These are phyloP conservation scores for Microcos paniculata DNA, from an alignment of 345 rosid genomes.

Conservation along the genomic window DNA sequence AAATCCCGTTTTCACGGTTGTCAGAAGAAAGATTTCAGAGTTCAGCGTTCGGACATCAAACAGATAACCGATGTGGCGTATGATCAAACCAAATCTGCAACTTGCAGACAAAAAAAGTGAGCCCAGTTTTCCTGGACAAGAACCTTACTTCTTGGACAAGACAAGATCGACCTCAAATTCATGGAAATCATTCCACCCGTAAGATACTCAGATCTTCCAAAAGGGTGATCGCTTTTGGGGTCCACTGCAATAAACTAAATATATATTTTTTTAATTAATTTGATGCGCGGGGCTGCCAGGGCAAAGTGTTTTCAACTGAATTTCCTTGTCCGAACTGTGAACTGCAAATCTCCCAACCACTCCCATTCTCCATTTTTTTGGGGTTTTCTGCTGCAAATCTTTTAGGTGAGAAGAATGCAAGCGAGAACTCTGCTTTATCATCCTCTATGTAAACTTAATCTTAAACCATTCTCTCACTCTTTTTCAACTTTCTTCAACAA, in stretches of 20 bases:
- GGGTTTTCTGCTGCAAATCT: background rate
- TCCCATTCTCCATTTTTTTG: no score
- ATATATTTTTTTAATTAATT: background rate
- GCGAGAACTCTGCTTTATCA: constrained; percentile 35
- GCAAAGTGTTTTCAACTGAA: background rate
- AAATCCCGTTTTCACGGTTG: no score
- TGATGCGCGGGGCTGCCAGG: background rate
- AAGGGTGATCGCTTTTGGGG: background rate
- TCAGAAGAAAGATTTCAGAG: no score
- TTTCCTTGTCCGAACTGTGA: background rate
- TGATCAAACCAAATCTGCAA: no score
- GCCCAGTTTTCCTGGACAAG: background rate
- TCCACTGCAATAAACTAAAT: background rate
- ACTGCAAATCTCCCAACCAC: background rate
- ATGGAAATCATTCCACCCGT: background rate
- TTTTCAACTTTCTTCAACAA: constrained; percentile 18
- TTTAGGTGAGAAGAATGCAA: constrained; percentile 29
- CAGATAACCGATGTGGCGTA: no score
- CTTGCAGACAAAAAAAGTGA: no score
- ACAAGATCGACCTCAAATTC: background rate
- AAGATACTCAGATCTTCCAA: background rate
- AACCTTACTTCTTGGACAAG: no score
- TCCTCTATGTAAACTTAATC: constrained; percentile 25
- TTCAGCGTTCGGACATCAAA: no score
- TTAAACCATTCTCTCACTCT: constrained; percentile 17